These are phyloP conservation scores for Tetradesmus lagerheimii DNA, from an alignment of 139 green algal genomes.

Conservation along the genomic window DNA sequence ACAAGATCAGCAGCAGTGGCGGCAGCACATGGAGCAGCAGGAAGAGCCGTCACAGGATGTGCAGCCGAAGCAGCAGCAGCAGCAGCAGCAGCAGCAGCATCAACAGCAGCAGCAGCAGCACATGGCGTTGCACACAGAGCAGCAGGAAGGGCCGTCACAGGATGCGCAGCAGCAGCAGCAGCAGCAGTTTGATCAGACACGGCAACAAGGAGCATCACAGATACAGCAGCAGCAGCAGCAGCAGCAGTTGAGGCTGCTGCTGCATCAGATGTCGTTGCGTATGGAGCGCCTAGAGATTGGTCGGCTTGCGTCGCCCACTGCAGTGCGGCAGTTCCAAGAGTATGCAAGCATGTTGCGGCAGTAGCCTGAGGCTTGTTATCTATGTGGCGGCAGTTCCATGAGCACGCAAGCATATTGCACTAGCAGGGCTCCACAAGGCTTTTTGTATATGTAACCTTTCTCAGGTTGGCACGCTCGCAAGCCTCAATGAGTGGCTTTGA, in stretches of 20 bases:
- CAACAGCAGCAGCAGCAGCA: not conserved
- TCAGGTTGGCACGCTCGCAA: too few species aligned
- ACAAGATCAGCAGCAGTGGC: not conserved
- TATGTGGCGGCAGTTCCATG: too few species aligned
- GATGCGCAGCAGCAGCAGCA: not conserved
- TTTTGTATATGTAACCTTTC: too few species aligned
- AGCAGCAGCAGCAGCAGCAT: not conserved
- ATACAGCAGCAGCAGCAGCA: constrained; percentile 8
- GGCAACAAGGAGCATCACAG: not conserved
- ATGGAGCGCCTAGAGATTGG: not conserved
- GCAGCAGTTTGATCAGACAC: too few species aligned
- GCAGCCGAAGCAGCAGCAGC: too few species aligned
- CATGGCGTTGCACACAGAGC: not conserved
- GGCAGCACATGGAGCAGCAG: not conserved
- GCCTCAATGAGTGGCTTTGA: too few species aligned
- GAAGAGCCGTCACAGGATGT: not conserved
- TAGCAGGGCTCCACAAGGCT: too few species aligned
- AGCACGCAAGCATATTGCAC: too few species aligned
- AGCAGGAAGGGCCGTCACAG: not conserved
- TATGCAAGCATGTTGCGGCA: not conserved
- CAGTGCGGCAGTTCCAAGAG: not conserved
- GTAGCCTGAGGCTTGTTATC: too few species aligned
- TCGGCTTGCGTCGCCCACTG: not conserved
- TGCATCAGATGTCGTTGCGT: constrained; percentile 1
- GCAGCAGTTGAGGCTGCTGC: not conserved